Conservation (phyloP, 306 rosid species). For the Oxytropis ochrocephala region DNA sequence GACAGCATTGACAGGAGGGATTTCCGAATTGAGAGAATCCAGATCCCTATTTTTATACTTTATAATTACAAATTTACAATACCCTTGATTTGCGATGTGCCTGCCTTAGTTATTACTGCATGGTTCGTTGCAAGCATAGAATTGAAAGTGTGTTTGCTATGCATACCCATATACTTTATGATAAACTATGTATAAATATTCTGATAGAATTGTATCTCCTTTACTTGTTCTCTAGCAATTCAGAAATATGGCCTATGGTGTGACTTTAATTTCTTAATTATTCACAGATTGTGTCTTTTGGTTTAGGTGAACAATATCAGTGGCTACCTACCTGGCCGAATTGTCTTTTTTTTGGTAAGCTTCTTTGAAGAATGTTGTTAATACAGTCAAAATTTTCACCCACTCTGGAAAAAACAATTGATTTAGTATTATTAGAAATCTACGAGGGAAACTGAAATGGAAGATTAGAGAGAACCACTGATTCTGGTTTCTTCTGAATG, state of each 20-base stretch:
- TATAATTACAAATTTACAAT: not conserved
- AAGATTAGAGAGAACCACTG: not conserved
- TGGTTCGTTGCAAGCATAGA: conserved; percentile 10
- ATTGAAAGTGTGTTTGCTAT: not conserved
- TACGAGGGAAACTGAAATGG: not conserved
- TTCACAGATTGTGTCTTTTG: conserved; percentile 22
- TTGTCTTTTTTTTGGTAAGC: conserved; percentile 94
- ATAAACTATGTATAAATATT: not conserved
- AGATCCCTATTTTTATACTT: not conserved
- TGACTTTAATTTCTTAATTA: conserved; percentile 15
- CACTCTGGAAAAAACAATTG: not conserved
- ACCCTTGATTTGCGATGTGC: not conserved
- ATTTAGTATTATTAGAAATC: not conserved
- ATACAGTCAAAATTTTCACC: not conserved
- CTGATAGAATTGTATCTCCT: conserved; percentile 8
- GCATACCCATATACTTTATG: not conserved
- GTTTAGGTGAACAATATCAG: conserved; percentile 89
- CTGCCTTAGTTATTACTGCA: not conserved
- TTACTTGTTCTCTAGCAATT: not conserved
- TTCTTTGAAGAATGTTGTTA: conserved; percentile 16
- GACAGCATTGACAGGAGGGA: no score
- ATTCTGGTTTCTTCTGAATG: not conserved
- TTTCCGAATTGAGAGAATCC: no score
- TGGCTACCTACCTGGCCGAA: conserved; percentile 96
- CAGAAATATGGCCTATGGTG: not conserved